phyloP scores from a whole-genome alignment of 225 moss, liverwort and hornwort genomes.

The Asterella californica region DNA sequence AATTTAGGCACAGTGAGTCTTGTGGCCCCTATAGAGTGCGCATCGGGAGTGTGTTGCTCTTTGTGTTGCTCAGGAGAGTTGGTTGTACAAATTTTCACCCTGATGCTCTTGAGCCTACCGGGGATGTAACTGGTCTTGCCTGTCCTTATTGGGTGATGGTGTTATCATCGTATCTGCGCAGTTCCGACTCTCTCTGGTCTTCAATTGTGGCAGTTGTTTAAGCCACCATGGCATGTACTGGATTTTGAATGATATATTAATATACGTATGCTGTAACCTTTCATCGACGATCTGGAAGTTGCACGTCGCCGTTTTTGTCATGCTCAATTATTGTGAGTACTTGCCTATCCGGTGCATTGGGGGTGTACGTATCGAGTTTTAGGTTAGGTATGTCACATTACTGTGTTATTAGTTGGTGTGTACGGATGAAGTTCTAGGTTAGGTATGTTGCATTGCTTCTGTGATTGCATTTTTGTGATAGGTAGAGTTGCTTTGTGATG shows the following conservation, averaged over 20 bases:
- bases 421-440: too few relatives aligned
- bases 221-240: conserved; percentile 48
- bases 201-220: conserved; percentile 34
- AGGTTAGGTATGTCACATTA: not conserved
- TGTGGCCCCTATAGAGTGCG: conserved; percentile 33
- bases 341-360: not conserved
- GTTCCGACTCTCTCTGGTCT: conserved; percentile 42
- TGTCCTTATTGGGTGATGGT: conserved; percentile 31
- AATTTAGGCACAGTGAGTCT: conserved; percentile 42
- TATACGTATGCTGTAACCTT: conserved; percentile 36
- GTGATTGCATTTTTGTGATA: too few relatives aligned
- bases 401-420: not conserved
- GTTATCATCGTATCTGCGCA: conserved; percentile 34
- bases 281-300: conserved; percentile 1
- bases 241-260: conserved; percentile 48
- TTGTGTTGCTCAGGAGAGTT: conserved; percentile 41
- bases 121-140: conserved; percentile 30
- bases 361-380: not conserved
- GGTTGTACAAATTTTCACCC: conserved; percentile 43
- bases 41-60: conserved; percentile 41
- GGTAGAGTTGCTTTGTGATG: too few relatives aligned
- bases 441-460: too few relatives aligned
- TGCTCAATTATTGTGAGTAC: not conserved
- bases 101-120: conserved; percentile 35
- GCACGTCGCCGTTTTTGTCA: not conserved